Percentiles rank a stretch among this genome's conserved stretches.
Evolutionary conservation across 805 yeast species (phyloP).

Genomic region (Wickerhamomyces canadensis): DNA sequence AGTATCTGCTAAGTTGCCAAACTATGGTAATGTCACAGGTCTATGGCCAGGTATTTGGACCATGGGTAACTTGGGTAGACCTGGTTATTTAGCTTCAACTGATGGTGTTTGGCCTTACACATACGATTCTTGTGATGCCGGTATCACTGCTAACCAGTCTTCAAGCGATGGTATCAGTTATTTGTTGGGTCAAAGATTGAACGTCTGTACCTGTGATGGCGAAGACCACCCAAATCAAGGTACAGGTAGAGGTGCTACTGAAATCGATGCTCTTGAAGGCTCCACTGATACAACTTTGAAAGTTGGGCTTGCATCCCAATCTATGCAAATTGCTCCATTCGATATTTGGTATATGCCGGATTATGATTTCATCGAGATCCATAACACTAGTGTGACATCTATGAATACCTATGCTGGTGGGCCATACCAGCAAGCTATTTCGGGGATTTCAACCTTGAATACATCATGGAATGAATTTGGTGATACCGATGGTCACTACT

Average conservation of each 20-base stretch:
- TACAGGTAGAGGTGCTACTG: slow-evolving; percentile 91
- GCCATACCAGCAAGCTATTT: slow-evolving; percentile 88
- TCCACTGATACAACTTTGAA: slow-evolving; percentile 50
- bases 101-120: slow-evolving; percentile 96
- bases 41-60: slow-evolving; percentile 98
- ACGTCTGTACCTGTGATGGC: slow-evolving; percentile 72
- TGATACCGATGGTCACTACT: slow-evolving; percentile 40
- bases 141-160: slow-evolving; percentile 91
- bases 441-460: slow-evolving; percentile 76
- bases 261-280: slow-evolving; percentile 88
- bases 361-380: slow-evolving; percentile 69
- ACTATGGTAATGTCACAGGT: slow-evolving; percentile 72
- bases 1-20: slow-evolving; percentile 73
- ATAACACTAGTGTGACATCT: slow-evolving; percentile 61
- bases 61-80: slow-evolving; percentile 87
- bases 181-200: slow-evolving; percentile 78
- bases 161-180: slow-evolving; percentile 84
- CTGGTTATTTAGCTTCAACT: slow-evolving; percentile 81
- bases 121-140: slow-evolving; percentile 84
- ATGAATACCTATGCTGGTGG: slow-evolving; percentile 93
- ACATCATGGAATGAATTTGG: slow-evolving; percentile 77
- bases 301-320: slow-evolving; percentile 74
- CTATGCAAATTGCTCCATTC: slow-evolving; percentile 87
- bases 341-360: slow-evolving; percentile 95
- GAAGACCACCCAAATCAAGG: slow-evolving; percentile 88